Evolutionary conservation across 2,329 filamentous ascomycete genomes (phyloP).

Genomic region (Akanthomyces dipterigenus): DNA sequence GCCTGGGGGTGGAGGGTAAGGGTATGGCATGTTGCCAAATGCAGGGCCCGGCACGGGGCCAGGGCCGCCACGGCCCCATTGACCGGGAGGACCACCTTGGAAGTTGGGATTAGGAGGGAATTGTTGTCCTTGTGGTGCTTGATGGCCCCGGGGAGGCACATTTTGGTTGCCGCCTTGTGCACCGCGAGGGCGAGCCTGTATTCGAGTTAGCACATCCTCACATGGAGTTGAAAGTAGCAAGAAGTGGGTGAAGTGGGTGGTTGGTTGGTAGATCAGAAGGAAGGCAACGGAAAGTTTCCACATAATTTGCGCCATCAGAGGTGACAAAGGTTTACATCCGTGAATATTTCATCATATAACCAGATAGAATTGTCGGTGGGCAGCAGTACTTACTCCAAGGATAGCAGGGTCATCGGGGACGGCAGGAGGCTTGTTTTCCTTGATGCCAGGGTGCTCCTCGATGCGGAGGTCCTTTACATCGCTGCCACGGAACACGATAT

Average conservation of each 20-base stretch:
- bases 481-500: conserved; percentile 96
- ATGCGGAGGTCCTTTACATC: conserved; percentile 98
- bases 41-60: conserved; percentile 53
- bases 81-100: conserved; percentile 43
- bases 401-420: conserved; percentile 95
- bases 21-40: conserved; percentile 60
- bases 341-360: conserved; percentile 81
- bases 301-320: conserved; percentile 92
- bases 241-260: conserved; percentile 9
- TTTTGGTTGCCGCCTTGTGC: conserved; percentile 26
- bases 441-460: conserved; percentile 69
- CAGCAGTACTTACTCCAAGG: conserved; percentile 74
- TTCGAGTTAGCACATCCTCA: not conserved
- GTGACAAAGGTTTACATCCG: conserved; percentile 86
- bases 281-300: conserved; percentile 99
- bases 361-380: conserved; percentile 14
- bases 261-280: conserved; percentile 71
- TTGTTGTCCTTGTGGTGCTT: conserved; percentile 31
- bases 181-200: conserved; percentile 34
- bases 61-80: conserved; percentile 49
- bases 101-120: conserved; percentile 42
- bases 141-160: conserved; percentile 17
- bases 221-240: conserved; percentile 9
- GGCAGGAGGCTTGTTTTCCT: conserved; percentile 67
- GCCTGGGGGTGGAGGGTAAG: conserved; percentile 65